Base-by-base conservation (phyloP, 1,139 yeast genomes). In the Yamadazyma triangularis region DNA sequence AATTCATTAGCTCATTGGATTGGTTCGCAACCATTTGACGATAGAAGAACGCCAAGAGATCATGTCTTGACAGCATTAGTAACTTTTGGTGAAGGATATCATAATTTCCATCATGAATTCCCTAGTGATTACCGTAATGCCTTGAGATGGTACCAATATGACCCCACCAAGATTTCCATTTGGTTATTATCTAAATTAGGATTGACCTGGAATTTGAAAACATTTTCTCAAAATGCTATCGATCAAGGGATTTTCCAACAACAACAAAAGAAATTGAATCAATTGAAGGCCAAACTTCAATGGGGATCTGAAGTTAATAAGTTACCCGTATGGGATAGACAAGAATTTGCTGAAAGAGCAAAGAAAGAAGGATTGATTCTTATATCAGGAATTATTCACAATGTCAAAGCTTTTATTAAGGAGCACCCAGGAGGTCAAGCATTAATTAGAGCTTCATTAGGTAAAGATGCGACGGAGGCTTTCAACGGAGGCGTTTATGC, bases 401-500 rank as follows among this genome's bases (percentile, higher is more conserved):
- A 89, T 53, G 89, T 88, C 42, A 70, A 89, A 42, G 70, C 71
- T 29, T 91, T 89, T 58, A 75, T 91, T 48, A 81, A 82, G 48
- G 88, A 85, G 53, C 99, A 91, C 63, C 99, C 99, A 39, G 99
- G 99, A 73, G 99, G 99, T 47, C 82, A 79, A 57, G 87, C 95
- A 31, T 73, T 91, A 47, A 70, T 91, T 44, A 72, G 77, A 54
- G 84, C 95, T 24, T 88, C 96, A 8, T 68, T 83, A 44, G 97
- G 97, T 53, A 89, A 87, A 64, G 98, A 91, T 60, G 96, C 96
- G 30, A 88, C 97, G 24, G 85, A 86, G 51, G 97, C 95, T 3
- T 91, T 91, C 73, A 88, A 88, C 58, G 98, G 98, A 52, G 97
- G 96, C 52, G 98, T 91, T 26, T 91, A 91, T 60, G 81, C 86